Evolutionary conservation across 441 rosid species (phyloP), one percentile per base, ranked within the genome.

Genomic region (Theobroma grandiflorum): DNA sequence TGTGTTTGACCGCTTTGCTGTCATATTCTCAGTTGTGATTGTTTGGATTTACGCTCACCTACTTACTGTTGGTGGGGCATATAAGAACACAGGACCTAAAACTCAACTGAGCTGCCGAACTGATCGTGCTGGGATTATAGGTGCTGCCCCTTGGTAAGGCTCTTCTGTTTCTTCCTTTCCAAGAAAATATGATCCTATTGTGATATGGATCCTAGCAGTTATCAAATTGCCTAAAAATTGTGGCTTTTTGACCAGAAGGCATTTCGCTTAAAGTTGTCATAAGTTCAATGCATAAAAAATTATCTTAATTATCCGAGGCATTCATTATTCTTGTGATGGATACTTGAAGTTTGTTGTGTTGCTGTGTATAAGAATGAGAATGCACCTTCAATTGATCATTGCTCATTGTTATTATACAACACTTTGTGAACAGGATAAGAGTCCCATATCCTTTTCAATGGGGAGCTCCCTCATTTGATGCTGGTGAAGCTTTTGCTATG

Each of bases 401-500:
- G 9, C 35, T 75, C 72, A 40, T 77, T 65, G 45, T 81, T 57
- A 53, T 49, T 69, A 61, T 47, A 62, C 53, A 10, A 78, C 52
- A 31, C 20, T 63, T 65, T 74, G 78, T 74, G 72, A 61, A 38
- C 81, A 92, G 96, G 96, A 92, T 92, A 79, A 86, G 90, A 85
- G 90, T 92, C 40, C 95, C 95, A 40, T 92, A 89, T 67, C 95
- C 95, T 47, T 92, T 92, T 68, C 94, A 92, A 83, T 92, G 94
- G 95, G 95, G 95, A 80, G 85, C 94, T 64, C 96, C 96, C 53
- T 80, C 91, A 47, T 92, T 92, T 82, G 85, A 91, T 81, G 96
- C 96, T 0, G 94, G 96, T n/a, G 94, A 92, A 84, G 84, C 90
- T 79, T 92, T 92, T 53, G 96, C 93, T 38, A 92, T 92, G 96